Conservation (phyloP, 768 basidiomycete species). For the Mycena albidolilacea region DNA sequence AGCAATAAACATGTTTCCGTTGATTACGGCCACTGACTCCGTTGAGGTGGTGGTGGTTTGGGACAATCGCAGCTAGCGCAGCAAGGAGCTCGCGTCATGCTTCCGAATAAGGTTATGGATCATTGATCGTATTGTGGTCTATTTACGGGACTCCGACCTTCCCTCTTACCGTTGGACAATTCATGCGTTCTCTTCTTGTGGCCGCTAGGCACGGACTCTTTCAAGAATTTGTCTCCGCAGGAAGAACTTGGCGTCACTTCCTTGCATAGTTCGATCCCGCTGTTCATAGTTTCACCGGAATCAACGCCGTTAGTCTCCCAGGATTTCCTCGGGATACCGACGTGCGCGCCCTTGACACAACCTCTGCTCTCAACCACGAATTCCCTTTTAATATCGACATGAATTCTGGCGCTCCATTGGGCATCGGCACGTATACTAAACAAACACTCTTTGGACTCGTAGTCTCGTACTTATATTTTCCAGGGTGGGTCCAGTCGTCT, state of each 20-base stretch:
- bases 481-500: constrained; percentile 35
- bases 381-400: constrained; percentile 54
- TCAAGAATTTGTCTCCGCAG: no score
- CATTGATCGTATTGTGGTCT: no score
- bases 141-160: no score
- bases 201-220: no score
- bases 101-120: no score
- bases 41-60: no score
- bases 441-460: not conserved
- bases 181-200: no score
- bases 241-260: no score
- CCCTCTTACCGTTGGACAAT: no score
- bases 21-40: no score
- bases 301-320: constrained; percentile 41
- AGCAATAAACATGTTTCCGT: constrained; percentile 4
- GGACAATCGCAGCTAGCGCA: no score
- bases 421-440: constrained; percentile 22
- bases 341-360: constrained; percentile 42
- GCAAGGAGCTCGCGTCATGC: no score
- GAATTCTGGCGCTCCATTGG: constrained; percentile 48
- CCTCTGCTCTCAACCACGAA: constrained; percentile 37
- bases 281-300: constrained; percentile 46
- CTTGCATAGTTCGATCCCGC: constrained; percentile 39
- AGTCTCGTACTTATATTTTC: not conserved
- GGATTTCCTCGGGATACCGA: constrained; percentile 39